Base-by-base conservation (phyloP, 148 eudicot species). In the Nepenthes mirabilis region DNA sequence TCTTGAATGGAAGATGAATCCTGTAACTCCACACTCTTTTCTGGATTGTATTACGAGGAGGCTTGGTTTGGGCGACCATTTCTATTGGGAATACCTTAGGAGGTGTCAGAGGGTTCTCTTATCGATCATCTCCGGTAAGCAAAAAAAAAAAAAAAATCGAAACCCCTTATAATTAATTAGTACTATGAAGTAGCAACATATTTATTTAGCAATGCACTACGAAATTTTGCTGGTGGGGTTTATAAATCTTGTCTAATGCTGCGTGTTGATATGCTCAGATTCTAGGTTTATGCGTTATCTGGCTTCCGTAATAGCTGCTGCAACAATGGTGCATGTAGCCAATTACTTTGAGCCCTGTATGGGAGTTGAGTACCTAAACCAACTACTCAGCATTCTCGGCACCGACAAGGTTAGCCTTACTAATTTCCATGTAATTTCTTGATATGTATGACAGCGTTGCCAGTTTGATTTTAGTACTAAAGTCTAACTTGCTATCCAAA, bases 1-100 rank as follows among this genome's bases (percentile, higher is more conserved):
- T 13, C 88, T 83, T 54, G 23, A 77, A 50, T 86, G 88, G 88
- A 83, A 68, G 77, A 83, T 86, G 88, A 78, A 83, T 33, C 94
- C 86, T 11, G 93, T 86, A 33, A 86, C 93, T 3, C 85, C 93
- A 52, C 63, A 74, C 59, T 82, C 93, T 5, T 82, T 82, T 77
- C 65, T 86, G 43, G 88, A 86, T 72, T 80, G 62, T 53, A 72
- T 80, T 11, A 69, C 76, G 1, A 80, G 83, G 70, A 80, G 86
- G 80, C 67, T 86, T 33, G 80, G 82, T 9, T 67, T 81, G 11
- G 70, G 74, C 61, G 47, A 56, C 63, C 12, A 54, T 32, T 61
- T 79, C 55, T 73, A 65, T 47, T 66, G 54, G 59, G 86, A 81
- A 47, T 72, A 80, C 69, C 70, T 78, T 56, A 65, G 68, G 65